These are phyloP conservation scores for Pseudozyma thailandica DNA, from an alignment of 1,284 basidiomycete genomes.

Conservation along the genomic window DNA sequence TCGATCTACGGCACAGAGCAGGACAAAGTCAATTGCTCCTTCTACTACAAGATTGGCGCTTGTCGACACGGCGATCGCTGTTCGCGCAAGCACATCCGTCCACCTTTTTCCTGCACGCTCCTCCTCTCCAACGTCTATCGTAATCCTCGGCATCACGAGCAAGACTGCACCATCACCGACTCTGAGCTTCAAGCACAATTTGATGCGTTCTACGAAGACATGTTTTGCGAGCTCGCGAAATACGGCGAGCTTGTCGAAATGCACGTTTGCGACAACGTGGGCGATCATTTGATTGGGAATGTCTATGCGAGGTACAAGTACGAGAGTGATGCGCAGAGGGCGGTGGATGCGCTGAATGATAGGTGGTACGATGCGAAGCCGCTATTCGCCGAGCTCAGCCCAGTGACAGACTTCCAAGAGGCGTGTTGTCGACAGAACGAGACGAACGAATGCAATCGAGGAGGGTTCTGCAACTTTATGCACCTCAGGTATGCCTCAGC, in stretches of 20 bases:
- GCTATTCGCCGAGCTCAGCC: constrained; percentile 96
- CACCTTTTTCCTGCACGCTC: constrained; percentile 96
- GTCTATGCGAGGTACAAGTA: constrained; percentile 98
- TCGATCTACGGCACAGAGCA: constrained; percentile 74
- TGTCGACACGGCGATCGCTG: constrained; percentile 96
- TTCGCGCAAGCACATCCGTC: constrained; percentile 96
- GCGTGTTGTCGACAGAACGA: constrained; percentile 89
- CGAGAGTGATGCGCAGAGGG: constrained; percentile 95
- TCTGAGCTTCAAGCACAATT: constrained; percentile 93
- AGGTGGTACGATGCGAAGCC: constrained; percentile 98
- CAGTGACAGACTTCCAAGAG: constrained; percentile 98
- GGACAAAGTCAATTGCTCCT: constrained; percentile 92
- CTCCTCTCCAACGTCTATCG: constrained; percentile 98
- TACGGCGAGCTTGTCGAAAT: constrained; percentile 95
- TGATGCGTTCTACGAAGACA: constrained; percentile 94
- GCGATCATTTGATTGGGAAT: constrained; percentile 97
- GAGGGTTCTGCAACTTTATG: constrained; percentile 96
- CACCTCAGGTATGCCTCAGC: constrained; percentile 73
- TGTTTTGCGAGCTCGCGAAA: constrained; percentile 80
- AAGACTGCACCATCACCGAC: constrained; percentile 79
- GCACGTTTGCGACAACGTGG: constrained; percentile 97
- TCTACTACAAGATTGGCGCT: constrained; percentile 97
- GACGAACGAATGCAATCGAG: constrained; percentile 75
- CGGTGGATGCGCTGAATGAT: constrained; percentile 91
- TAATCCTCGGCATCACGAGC: constrained; percentile 88